Base-by-base conservation (phyloP, 163 green algal genomes). In the Prototheca cutis region DNA sequence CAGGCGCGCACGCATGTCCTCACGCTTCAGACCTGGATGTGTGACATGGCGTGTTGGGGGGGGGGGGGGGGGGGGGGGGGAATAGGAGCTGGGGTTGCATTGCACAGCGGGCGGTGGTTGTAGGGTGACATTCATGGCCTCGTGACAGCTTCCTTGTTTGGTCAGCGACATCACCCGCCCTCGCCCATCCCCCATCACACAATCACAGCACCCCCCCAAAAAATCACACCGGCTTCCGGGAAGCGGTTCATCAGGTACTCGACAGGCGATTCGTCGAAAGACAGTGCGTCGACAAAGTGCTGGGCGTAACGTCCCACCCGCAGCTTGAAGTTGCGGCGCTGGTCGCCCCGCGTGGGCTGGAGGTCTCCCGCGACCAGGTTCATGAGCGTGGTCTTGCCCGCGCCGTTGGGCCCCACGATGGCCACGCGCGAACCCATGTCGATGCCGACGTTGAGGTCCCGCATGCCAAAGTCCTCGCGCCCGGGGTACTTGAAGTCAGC, bases 201-300 rank as follows among this genome's bases (percentile, higher is more conserved):
- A 21, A 45, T 45, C 36, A 45, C 36, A 45, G 36, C 36, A 10
- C 13, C 1, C 36, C 13, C 36, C 36, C 36, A 45, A 45, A 15
- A 45, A 15, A 21, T 7, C 39, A 17, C 61, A 67, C 61, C 40
- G 13, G 65, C 62, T 36, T 79, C 57, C 29, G 80, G 77, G 54
- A 80, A 94, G 48, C 76, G 88, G 58, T 72, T 73, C 52, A 95
- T 60, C 34, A 97, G 81, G 71, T 96, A 98, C 68, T 94, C 84
- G 40, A 98, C 91, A 0, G 93, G 91, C 36, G 86, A 96, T 28
- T 84, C 88, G 63, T 98, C 89, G 62, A 97, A 88, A 3, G 73
- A 68, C 21, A 99, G 80, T 4, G 89, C 83, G 71, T 99, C 93
- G 47, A 99, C 91, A 85, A 99, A 99, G 70, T 99, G 93, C 84